Base-by-base conservation (phyloP, 495 filamentous ascomycete genomes). In the Corynascus novoguineensis region DNA sequence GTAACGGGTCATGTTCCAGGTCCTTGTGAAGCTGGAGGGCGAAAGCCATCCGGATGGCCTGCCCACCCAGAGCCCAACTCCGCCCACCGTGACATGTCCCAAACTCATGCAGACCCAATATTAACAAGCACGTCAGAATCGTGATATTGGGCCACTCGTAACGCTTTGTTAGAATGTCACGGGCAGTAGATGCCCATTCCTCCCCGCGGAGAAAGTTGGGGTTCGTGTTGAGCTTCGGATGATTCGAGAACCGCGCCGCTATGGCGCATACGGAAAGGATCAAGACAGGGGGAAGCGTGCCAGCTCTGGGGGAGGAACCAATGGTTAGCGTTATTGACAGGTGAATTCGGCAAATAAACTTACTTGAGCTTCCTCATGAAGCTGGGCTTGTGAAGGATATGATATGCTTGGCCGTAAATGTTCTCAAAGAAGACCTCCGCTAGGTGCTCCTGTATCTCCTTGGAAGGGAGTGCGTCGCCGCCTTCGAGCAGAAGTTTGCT, bases 121-220 rank as follows among this genome's bases (percentile, higher is more conserved):
- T 82, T 17, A 97, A 64, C 52, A 95, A 84, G 21, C 90, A 90
- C 14, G 90, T 95, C 28, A 98, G 73, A 27, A 93, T 96, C 3
- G 92, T 96, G 51, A 98, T 95, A 64, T 96, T 98, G 0, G 93
- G 92, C 69, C 89, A 89, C 69, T 96, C 92, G 62, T 95, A 96
- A 53, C 89, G 81, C 62, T 84, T 88, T 37, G 91, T 74, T 32
- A 91, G 82, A 58, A 96, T 93, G 49, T 89, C 85, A 38, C 90
- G 82, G 21, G 92, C 92, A 29, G 87, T 83, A 21, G 81, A 81
- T 22, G 90, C 93, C 88, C 91, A 98, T 34, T 85, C 81, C 65
- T 97, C 91, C 3, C 93, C 93, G 41, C 92, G 87, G 35, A 97
- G 75, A 68, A 96, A 98, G 29, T 87, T 87, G 4, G 91, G 91